Conservation (phyloP, 208 protist genomes). For the Herpetomonas tarakana region DNA sequence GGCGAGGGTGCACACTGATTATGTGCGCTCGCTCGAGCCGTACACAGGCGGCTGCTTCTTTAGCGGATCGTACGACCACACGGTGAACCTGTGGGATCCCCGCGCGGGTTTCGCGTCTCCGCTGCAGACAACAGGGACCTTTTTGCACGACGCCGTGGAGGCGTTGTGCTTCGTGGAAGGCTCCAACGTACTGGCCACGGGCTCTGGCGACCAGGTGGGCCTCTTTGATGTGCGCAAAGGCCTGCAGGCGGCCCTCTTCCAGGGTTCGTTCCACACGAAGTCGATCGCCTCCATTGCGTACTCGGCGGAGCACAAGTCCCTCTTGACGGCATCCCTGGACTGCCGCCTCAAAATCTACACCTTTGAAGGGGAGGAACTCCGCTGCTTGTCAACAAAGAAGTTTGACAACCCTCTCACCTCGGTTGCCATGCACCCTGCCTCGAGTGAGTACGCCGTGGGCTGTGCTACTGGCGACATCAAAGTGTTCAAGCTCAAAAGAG, state of each 20-base stretch:
- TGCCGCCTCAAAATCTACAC: conserved; percentile 82
- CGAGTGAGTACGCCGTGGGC: conserved; percentile 70
- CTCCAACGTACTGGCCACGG: conserved; percentile 33
- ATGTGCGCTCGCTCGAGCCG: conserved; percentile 68
- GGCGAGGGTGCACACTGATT: conserved; percentile 69
- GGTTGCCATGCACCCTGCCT: conserved; percentile 62
- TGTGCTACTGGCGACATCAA: conserved; percentile 53
- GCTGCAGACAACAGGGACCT: conserved; percentile 35
- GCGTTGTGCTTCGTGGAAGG: conserved; percentile 40
- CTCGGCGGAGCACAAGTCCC: conserved; percentile 50
- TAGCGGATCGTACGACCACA: conserved; percentile 86
- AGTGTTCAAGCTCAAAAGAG: conserved; percentile 59
- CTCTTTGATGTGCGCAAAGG: conserved; percentile 76
- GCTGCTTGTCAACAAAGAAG: conserved; percentile 57
- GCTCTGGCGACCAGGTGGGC: conserved; percentile 48
- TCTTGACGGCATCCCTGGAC: conserved; percentile 74
- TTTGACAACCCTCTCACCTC: conserved; percentile 58
- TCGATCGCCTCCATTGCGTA: conserved; percentile 65
- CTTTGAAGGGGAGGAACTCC: conserved; percentile 35
- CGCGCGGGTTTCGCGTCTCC: conserved; percentile 48
- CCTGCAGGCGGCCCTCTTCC: conserved; percentile 32
- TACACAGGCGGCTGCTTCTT: conserved; percentile 64
- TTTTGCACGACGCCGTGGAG: conserved; percentile 48
- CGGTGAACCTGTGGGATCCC: conserved; percentile 78
- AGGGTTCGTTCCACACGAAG: conserved; percentile 79